These are phyloP conservation scores for Diutina scorzettiae DNA, from an alignment of 1,139 yeast species.

Conservation along the genomic window DNA sequence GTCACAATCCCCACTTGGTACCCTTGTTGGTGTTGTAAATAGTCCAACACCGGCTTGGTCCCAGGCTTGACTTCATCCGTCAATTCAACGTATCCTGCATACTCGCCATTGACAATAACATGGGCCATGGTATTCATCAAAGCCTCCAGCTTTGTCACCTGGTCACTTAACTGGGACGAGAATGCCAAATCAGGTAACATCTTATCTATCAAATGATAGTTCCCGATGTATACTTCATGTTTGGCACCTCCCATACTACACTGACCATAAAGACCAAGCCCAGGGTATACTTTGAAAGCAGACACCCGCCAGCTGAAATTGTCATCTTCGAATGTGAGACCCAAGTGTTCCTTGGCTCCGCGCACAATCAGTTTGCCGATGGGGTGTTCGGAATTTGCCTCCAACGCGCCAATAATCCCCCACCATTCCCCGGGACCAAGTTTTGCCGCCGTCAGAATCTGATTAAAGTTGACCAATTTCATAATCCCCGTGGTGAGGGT, in stretches of 20 bases:
- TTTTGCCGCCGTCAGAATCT: constrained; percentile 2
- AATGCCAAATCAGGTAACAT: constrained; percentile 1
- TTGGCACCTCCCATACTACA: constrained; percentile 10
- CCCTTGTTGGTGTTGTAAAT: constrained; percentile 37
- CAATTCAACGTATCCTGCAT: constrained; percentile 55
- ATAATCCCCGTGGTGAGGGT: constrained; percentile 82
- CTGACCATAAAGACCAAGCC: constrained; percentile 51
- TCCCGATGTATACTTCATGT: constrained; percentile 44
- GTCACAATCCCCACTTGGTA: constrained; percentile 79
- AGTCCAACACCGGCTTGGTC: constrained; percentile 46
- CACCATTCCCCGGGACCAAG: constrained; percentile 26
- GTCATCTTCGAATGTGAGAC: constrained; percentile 24
- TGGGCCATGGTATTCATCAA: constrained; percentile 23
- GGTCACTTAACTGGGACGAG: constrained; percentile 4
- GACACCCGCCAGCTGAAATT: constrained; percentile 18
- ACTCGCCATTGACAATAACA: constrained; percentile 40
- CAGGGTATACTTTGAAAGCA: constrained; percentile 45
- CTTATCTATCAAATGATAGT: constrained; percentile 30
- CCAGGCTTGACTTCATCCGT: constrained; percentile 62
- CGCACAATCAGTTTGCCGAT: constrained; percentile 58
- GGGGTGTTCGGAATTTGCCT: constrained; percentile 77
- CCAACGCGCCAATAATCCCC: constrained; percentile 52
- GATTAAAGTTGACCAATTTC: constrained; percentile 31
- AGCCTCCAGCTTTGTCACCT: constrained; percentile 11
- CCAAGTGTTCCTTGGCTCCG: constrained; percentile 17